A percentile compares a stretch with the other conserved stretches of the same genome.
Evolutionary conservation across 2,329 filamentous ascomycete species (phyloP).

Genomic region (Pseudogymnoascus sp.): DNA sequence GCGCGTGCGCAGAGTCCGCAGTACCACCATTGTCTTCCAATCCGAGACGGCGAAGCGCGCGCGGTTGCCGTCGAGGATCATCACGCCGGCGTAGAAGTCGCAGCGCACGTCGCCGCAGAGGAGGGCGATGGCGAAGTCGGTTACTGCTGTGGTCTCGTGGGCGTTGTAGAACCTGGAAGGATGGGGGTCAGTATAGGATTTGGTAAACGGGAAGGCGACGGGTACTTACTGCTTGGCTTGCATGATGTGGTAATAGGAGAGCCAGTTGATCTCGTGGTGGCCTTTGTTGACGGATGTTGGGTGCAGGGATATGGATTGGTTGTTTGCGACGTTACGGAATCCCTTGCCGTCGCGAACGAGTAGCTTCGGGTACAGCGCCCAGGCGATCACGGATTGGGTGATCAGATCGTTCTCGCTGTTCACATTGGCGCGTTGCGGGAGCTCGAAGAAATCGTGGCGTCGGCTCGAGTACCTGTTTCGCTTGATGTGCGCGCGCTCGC

Average conservation of each 20-base stretch:
- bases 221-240: slow-evolving; percentile 67
- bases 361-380: slow-evolving; percentile 93
- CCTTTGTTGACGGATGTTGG: slow-evolving; percentile 84
- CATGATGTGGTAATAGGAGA: slow-evolving; percentile 97
- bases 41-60: slow-evolving; percentile 75
- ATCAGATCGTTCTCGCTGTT: slow-evolving; percentile 77
- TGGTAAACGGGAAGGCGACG: neutral
- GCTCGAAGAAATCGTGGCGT: slow-evolving; percentile 65
- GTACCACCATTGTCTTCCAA: slow-evolving; percentile 85
- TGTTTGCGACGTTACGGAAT: slow-evolving; percentile 87
- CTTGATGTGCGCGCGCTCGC: slow-evolving; percentile 50
- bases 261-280: slow-evolving; percentile 61
- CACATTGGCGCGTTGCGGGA: slow-evolving; percentile 66
- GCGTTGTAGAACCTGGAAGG: slow-evolving; percentile 68
- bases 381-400: slow-evolving; percentile 75
- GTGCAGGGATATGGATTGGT: slow-evolving; percentile 80
- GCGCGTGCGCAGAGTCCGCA: slow-evolving; percentile 70
- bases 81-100: slow-evolving; percentile 78
- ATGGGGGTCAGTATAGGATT: slow-evolving; percentile 20
- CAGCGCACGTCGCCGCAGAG: slow-evolving; percentile 85
- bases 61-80: slow-evolving; percentile 81
- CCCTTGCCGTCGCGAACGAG: slow-evolving; percentile 77
- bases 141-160: slow-evolving; percentile 75
- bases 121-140: slow-evolving; percentile 75
- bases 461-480: slow-evolving; percentile 58